Evolutionary conservation across 495 filamentous ascomycete species (phyloP), one percentile per base, ranked within the genome.

Genomic region (Hypoxylon subgilvum): DNA sequence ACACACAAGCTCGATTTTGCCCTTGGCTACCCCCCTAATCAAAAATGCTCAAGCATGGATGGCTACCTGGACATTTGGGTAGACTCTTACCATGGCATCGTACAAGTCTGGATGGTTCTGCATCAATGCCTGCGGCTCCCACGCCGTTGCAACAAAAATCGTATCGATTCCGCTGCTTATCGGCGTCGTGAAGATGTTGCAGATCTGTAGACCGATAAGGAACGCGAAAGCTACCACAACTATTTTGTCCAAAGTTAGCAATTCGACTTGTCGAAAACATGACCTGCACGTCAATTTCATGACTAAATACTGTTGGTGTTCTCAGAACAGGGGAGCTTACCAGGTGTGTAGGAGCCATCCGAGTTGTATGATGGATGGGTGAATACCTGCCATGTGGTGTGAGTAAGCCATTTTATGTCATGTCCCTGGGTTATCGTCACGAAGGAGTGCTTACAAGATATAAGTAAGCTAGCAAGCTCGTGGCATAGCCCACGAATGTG

Each of bases 111-210:
- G 86, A 70, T 95, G 91, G 46, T 95, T 86, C 16, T 83, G 76
- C 67, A 90, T 88, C 78, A 96, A 72, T 6, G 91, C 88, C 69
- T 93, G 85, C 0, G 92, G 91, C 65, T 96, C 89, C 87, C 90
- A 96, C 0, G 90, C 93, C 68, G 86, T 84, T 4, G 90, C 90
- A 7, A 92, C 89, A 65, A 96, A 96, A 55, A 96, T 88, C 3
- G 92, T 96, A 58, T 86, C 82, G 27, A 87, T 78, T 13, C 88
- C 86, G 61, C 77, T 83, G 69, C 87, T 85, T 12, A 92, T 77
- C 2, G 89, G 92, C 9, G 88, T 90, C 52, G 93, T 87, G 74
- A 96, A 93, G 51, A 93, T 83, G 74, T 94, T 88, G 65, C 86
- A 88, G 57, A 96, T 86, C 73, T 97, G 52, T 67, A 77, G 34